Percentiles rank a stretch among this genome's conserved stretches.
phyloP scores from a whole-genome alignment of 495 filamentous ascomycete species.

The Alectoria sarmentosa region DNA sequence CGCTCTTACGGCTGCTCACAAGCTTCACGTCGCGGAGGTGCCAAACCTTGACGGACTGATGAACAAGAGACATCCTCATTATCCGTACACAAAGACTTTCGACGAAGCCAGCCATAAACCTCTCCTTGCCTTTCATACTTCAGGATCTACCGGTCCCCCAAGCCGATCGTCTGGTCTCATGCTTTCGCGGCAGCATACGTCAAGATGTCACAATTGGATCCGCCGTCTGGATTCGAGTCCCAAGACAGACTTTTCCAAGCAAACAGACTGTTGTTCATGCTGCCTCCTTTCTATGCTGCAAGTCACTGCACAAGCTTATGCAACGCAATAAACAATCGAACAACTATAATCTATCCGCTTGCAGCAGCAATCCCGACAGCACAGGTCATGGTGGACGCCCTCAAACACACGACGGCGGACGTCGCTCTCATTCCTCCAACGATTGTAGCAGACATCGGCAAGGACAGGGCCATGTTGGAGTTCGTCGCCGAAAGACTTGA shows the following conservation, averaged over 20 bases:
- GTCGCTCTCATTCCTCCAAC: conserved; percentile 31
- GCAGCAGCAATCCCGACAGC: background rate
- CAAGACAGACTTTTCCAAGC: too few relatives aligned
- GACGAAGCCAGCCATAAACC: conserved; percentile 27
- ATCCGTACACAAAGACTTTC: conserved; percentile 29
- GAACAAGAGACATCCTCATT: conserved; percentile 21
- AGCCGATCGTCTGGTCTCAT: conserved; percentile 1
- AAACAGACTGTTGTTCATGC: background rate
- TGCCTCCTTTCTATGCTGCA: conserved; percentile 5
- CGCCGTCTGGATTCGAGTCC: conserved; percentile 3
- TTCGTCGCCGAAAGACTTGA: conserved; percentile 29
- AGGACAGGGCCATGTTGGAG: conserved; percentile 28
- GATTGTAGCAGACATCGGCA: conserved; percentile 31
- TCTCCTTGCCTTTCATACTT: conserved; percentile 16
- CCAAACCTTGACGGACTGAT: conserved; percentile 31
- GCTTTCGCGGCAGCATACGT: background rate
- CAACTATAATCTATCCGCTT: conserved; percentile 1
- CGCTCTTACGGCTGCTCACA: conserved; percentile 3
- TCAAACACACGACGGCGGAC: conserved; percentile 18
- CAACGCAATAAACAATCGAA: background rate
- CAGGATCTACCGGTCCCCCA: background rate
- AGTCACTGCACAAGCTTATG: background rate
- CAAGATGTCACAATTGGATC: background rate
- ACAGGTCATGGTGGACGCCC: background rate
- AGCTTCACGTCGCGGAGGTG: conserved; percentile 21